Conservation (phyloP, 2,329 filamentous ascomycete species). For the Claviceps sp. region DNA sequence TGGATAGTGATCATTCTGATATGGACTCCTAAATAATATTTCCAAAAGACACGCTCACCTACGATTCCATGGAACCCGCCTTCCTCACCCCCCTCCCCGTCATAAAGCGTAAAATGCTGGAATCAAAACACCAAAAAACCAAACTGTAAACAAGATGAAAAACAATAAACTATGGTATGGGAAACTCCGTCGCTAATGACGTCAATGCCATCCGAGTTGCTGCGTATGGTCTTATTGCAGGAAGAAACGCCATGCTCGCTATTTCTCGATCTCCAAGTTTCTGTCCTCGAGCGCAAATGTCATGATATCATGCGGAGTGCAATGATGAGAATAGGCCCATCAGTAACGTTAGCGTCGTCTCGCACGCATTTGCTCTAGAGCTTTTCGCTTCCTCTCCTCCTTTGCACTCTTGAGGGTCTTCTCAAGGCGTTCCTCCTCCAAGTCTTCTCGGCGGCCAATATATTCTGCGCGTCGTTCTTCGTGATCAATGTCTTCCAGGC, state of each 20-base stretch:
- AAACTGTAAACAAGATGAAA: background rate
- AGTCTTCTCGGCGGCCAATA: constrained; percentile 54
- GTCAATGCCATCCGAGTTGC: background rate
- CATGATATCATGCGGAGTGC: background rate
- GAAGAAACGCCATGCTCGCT: background rate
- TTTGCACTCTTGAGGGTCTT: constrained; percentile 48
- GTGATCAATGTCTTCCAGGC: constrained; percentile 56
- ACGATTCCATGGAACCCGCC: background rate
- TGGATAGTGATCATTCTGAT: background rate
- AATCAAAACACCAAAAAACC: background rate
- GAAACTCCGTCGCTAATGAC: constrained; percentile 29
- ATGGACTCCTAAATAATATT: background rate
- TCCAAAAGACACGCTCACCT: background rate
- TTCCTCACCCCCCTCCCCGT: background rate
- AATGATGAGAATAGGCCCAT: background rate
- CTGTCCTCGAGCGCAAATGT: background rate
- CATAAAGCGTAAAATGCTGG: background rate
- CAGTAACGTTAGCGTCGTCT: constrained; percentile 13
- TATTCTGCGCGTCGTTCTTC: constrained; percentile 53
- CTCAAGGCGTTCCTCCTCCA: constrained; percentile 49
- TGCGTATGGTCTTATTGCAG: background rate
- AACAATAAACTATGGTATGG: background rate
- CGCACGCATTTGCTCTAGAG: constrained; percentile 22
- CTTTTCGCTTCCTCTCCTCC: constrained; percentile 36
- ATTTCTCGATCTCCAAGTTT: background rate